phyloP scores from a whole-genome alignment of 1,139 yeast genomes.

The Wickerhamomyces sp. region DNA sequence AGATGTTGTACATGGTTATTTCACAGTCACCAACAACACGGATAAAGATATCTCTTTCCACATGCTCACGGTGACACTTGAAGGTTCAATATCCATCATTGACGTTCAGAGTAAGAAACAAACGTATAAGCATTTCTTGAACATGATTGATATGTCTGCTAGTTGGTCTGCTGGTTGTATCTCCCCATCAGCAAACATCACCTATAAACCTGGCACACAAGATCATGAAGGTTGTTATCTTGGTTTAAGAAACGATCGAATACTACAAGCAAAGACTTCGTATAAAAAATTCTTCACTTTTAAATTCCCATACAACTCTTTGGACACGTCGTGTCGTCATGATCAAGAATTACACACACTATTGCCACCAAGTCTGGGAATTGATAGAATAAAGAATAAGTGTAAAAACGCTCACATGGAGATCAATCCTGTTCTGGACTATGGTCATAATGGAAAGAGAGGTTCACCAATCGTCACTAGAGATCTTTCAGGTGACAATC shows the following conservation, averaged over 20 bases:
- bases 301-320: constrained; percentile 51
- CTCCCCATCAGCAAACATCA: constrained; percentile 39
- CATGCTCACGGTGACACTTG: constrained; percentile 53
- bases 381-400: constrained; percentile 37
- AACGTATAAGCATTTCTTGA: constrained; percentile 32
- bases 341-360: constrained; percentile 47
- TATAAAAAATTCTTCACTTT: constrained; percentile 64
- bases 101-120: constrained; percentile 25
- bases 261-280: constrained; percentile 43
- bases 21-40: constrained; percentile 40
- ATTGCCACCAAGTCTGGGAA: constrained; percentile 64
- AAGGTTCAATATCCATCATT: constrained; percentile 37
- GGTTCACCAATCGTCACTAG: constrained; percentile 34
- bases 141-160: constrained; percentile 40
- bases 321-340: constrained; percentile 56
- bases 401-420: constrained; percentile 27
- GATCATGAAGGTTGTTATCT: constrained; percentile 47
- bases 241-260: constrained; percentile 49
- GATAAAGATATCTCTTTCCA: constrained; percentile 41
- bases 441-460: constrained; percentile 32
- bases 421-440: constrained; percentile 30
- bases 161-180: constrained; percentile 36
- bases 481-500: constrained; percentile 28
- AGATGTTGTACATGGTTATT: constrained; percentile 50
- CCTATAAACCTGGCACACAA: constrained; percentile 37